Base-by-base conservation (phyloP, 1,284 basidiomycete species). In the Austroboletus rostrupii region DNA sequence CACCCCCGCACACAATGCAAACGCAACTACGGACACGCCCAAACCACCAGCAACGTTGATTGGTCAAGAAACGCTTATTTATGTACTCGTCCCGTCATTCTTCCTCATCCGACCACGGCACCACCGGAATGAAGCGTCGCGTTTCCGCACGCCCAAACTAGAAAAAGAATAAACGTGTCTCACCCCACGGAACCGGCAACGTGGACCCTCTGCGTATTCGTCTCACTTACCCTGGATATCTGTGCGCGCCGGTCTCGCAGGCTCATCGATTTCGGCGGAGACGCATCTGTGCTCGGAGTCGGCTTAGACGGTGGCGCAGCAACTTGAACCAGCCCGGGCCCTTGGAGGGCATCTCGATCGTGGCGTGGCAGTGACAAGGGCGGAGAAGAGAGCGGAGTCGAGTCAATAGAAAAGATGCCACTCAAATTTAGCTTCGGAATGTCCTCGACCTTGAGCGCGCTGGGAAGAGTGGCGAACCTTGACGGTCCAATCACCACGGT, bases 71-170 rank as follows among this genome's bases (percentile, higher is more conserved):
- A 45, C 26, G 45, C 43, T 61, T 61, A 57, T 61, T 49, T 57
- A 54, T 44, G 28, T 40, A 53, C 37, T 17, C 38, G 38, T 33
- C 39, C 3, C 29, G 35, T 57, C 47, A 66, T 31, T 55, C 49
- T 49, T 65, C 65, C 23, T 64, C 62, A 46, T 67, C 65, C 44
- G 62, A 65, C 43, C 65, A 68, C 20, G 66, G 59, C 47, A 54
- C 54, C 48, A 65, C 40, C 36, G 63, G 50, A 8, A 65, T 63
- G 28, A 67, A 65, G 11, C 64, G 66, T 45, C 60, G 65, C 12
- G 64, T 57, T 39, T 60, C 56, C 14, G 56, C 46, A 32, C 56
- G 60, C 32, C 62, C 56, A 48, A 61, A 48, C 62, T 65, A 50
- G 33, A 47, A 53, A 53, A 42, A 48, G 33, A 37, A 48, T 12